Conservation (phyloP, 1,284 basidiomycete genomes). For the Ganoderma lingzhi region DNA sequence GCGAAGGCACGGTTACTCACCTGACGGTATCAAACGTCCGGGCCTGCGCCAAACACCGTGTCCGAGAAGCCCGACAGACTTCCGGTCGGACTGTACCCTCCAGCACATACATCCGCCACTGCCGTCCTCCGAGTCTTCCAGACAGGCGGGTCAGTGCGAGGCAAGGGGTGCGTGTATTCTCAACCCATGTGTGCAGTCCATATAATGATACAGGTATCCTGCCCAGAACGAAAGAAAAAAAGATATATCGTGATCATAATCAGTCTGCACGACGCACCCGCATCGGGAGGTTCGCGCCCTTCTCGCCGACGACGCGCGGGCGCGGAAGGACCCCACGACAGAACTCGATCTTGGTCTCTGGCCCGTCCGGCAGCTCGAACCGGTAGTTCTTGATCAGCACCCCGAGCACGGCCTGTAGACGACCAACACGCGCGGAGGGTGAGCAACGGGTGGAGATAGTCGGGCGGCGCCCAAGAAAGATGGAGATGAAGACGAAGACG, state of each 20-base stretch:
- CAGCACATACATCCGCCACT: background rate
- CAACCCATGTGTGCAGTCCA: background rate
- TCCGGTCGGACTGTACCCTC: background rate
- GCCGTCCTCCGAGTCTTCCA: no score
- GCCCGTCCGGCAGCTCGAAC: slow-evolving; percentile 53
- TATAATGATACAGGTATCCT: background rate
- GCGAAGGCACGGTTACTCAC: no score
- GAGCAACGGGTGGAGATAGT: background rate
- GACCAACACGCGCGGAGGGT: background rate
- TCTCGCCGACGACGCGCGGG: slow-evolving; percentile 52
- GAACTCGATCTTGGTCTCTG: slow-evolving; percentile 45
- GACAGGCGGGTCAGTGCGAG: no score
- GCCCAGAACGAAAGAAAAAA: background rate
- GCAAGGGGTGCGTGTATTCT: no score
- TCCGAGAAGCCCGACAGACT: background rate
- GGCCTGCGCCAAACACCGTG: background rate
- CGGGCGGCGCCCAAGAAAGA: background rate
- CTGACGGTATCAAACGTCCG: background rate
- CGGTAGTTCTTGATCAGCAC: slow-evolving; percentile 53
- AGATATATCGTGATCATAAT: background rate
- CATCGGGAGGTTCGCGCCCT: slow-evolving; percentile 52
- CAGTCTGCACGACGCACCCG: slow-evolving; percentile 42
- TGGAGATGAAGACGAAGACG: background rate
- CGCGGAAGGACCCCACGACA: slow-evolving; percentile 48
- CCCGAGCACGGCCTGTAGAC: slow-evolving; percentile 50